Evolutionary conservation across 2,329 filamentous ascomycete genomes (phyloP).

Genomic region (Sclerotinia trifoliorum): DNA sequence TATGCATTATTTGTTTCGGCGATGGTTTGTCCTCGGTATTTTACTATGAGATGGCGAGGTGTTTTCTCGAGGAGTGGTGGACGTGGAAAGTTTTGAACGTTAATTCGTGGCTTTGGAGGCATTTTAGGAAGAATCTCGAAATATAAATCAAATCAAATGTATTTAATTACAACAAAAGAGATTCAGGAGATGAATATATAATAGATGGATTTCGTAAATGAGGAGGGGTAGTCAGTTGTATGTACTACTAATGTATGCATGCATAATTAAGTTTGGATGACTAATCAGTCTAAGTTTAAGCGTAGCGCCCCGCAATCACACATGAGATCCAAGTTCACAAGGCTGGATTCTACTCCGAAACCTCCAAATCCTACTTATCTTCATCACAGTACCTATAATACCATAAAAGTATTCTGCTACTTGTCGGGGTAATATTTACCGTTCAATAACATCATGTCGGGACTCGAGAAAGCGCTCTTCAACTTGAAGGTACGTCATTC

Average conservation of each 20-base stretch:
- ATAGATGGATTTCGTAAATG: not conserved
- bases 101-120: slow-evolving; percentile 47
- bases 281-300: slow-evolving; percentile 4
- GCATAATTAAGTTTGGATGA: not conserved
- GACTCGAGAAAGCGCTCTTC: slow-evolving; percentile 60
- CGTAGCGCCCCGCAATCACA: slow-evolving; percentile 17
- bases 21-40: slow-evolving; percentile 53
- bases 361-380: slow-evolving; percentile 1
- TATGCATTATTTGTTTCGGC: slow-evolving; percentile 59
- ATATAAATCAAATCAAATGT: not conserved
- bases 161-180: not conserved
- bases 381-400: not conserved
- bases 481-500: slow-evolving; percentile 53
- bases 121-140: slow-evolving; percentile 35
- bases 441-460: slow-evolving; percentile 49
- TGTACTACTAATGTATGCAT: too few species aligned
- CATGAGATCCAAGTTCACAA: slow-evolving; percentile 13
- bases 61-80: slow-evolving; percentile 57
- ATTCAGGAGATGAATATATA: not conserved
- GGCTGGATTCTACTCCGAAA: slow-evolving; percentile 15
- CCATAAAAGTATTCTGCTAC: not conserved
- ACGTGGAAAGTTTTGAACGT: slow-evolving; percentile 58
- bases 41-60: slow-evolving; percentile 54
- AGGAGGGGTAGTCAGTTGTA: not conserved
- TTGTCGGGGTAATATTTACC: not conserved